These are phyloP conservation scores for Lentithecium fluviatile DNA, from an alignment of 495 filamentous ascomycete genomes.

Conservation along the genomic window DNA sequence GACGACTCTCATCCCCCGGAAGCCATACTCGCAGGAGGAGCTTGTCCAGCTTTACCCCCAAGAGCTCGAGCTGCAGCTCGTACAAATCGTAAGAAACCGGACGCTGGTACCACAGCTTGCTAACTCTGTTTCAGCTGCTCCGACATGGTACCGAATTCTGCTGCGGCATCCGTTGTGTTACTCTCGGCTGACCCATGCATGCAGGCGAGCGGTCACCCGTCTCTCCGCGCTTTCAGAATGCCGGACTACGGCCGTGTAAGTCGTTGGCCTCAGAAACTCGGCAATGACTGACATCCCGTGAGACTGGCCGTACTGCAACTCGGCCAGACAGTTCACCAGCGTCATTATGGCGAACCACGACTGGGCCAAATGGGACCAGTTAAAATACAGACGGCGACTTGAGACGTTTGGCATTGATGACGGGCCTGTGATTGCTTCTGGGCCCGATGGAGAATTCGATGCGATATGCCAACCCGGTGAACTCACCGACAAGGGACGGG, in stretches of 20 bases:
- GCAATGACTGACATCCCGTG: constrained; percentile 28
- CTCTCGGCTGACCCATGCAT: neutral
- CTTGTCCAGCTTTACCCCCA: constrained; percentile 77
- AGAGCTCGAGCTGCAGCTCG: constrained; percentile 75
- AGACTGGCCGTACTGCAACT: constrained; percentile 92
- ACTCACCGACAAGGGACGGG: constrained; percentile 81
- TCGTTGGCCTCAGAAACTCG: constrained; percentile 1
- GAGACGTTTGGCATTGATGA: constrained; percentile 78
- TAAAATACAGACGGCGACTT: constrained; percentile 76
- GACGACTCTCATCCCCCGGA: constrained; percentile 72
- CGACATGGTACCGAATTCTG: constrained; percentile 65
- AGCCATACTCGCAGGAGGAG: constrained; percentile 78
- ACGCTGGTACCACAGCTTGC: too few species aligned
- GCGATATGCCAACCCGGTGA: constrained; percentile 80
- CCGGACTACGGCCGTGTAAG: constrained; percentile 73
- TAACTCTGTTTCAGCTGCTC: too few species aligned
- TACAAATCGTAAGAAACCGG: constrained; percentile 67
- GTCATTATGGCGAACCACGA: constrained; percentile 62
- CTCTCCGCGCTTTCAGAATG: constrained; percentile 80
- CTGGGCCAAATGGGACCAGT: constrained; percentile 59
- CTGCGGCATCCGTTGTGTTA: too few species aligned
- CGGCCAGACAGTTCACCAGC: constrained; percentile 68
- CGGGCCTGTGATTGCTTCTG: constrained; percentile 63
- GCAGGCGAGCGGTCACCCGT: constrained; percentile 81
- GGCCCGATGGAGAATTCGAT: constrained; percentile 68